Evolutionary conservation across 164 flowering plant genomes (phyloP).

Genomic region (Pachysandra terminalis): DNA sequence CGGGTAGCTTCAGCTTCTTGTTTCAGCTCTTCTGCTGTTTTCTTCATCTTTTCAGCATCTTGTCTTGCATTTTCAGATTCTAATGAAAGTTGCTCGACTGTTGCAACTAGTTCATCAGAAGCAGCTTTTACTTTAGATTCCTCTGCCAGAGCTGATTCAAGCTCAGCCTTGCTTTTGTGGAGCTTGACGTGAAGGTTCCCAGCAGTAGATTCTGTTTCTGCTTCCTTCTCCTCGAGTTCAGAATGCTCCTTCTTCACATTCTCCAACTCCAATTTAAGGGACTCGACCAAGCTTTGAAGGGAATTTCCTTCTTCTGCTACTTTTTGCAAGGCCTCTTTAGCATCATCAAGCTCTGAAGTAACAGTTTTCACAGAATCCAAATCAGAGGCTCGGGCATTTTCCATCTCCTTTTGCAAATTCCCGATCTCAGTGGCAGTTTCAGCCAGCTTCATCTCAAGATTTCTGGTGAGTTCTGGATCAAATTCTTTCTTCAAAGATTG

Average conservation of each 20-base stretch:
- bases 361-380: constrained; percentile 57
- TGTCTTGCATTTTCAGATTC: constrained; percentile 57
- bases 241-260: constrained; percentile 69
- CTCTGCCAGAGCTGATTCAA: constrained; percentile 56
- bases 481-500: constrained; percentile 48
- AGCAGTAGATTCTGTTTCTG: constrained; percentile 70
- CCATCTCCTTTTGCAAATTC: constrained; percentile 49
- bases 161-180: constrained; percentile 61
- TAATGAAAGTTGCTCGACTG: constrained; percentile 49
- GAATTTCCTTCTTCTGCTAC: constrained; percentile 73
- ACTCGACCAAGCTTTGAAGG: constrained; percentile 52
- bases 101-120: constrained; percentile 58
- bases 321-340: constrained; percentile 70
- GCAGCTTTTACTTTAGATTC: constrained; percentile 57
- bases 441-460: constrained; percentile 51
- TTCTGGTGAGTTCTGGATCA: constrained; percentile 42
- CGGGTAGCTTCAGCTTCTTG: constrained; percentile 53
- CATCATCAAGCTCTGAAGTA: constrained; percentile 70
- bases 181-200: constrained; percentile 75
- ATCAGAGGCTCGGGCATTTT: constrained; percentile 56
- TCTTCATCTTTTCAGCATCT: constrained; percentile 63
- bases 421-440: constrained; percentile 48
- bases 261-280: constrained; percentile 71
- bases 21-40: constrained; percentile 56
- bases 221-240: constrained; percentile 75